Base-by-base conservation (phyloP, 2,329 filamentous ascomycete species). In the Fusarium musae region DNA sequence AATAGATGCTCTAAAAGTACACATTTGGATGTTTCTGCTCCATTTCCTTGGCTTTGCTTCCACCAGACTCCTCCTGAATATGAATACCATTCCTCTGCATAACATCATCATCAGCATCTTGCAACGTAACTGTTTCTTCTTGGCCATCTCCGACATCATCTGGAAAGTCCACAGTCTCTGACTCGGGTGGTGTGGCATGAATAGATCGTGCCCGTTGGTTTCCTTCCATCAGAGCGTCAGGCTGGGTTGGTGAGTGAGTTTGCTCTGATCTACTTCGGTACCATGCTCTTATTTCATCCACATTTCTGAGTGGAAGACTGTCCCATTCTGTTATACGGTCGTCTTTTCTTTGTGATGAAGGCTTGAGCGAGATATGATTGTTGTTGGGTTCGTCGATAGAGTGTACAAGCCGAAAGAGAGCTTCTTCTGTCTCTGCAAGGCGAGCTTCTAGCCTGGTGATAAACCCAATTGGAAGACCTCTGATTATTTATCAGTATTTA, bases 401-500 rank as follows among this genome's bases (percentile, higher is more conserved):
- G 5, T 77, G 67, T 4, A 81, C 62, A 1, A 79, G 70, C 17
- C 62, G 66, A 23, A 77, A 78, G 0, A 81, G 74, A 6, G 78
- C 78, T n/a, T 75, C 63, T 72, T 80, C 78, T 0, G 79, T 82
- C 32, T 80, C 80, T 3, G 72, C 75, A 4, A 85, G 78, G 2
- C 83, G 80, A 6, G 79, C 78, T 59, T 85, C 83, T 7, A 85
- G 56, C 23, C 78, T 79, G 7, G 79, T 82, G 9, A 84, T 80
- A 46, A 84, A 85, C 0, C 83, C 83, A 16, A 80, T 76, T 1
- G 80, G 84, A 40, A 81, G 79, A 36, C 79, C 81, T 54, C 81
- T 83, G 10, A 0, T 12, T n/a, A 9, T 1, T 11, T 10, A 6
- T 70, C 36, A 77, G 50, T 15, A 30, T 42, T 5, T 17, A 12